A percentile compares a stretch with the other conserved stretches of the same genome.
Evolutionary conservation across 176 grass and related monocot genomes (phyloP).

Genomic region (Musa schizocarpa): DNA sequence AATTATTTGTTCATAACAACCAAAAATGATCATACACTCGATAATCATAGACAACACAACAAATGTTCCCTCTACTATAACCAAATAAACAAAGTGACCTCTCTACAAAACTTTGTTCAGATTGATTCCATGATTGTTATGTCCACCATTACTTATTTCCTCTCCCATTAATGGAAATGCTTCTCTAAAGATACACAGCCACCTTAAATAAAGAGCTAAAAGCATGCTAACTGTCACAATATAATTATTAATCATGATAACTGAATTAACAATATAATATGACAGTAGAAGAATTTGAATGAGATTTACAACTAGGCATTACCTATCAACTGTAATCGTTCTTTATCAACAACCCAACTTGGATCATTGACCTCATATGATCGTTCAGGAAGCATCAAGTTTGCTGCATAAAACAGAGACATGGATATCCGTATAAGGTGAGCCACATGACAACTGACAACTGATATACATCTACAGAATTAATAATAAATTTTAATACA

Average conservation of each 20-base stretch:
- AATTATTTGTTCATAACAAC: no score
- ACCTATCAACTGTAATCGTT: slow-evolving; percentile 70
- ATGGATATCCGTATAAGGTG: not conserved
- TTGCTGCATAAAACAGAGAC: slow-evolving; percentile 11
- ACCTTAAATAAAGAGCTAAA: not conserved
- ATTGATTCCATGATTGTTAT: not conserved
- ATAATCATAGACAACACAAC: no score
- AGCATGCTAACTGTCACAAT: not conserved
- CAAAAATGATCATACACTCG: no score
- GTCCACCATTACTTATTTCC: not conserved
- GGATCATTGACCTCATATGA: slow-evolving; percentile 52
- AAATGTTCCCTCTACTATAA: not conserved
- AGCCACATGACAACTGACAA: not conserved
- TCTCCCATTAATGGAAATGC: not conserved
- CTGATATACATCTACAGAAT: not conserved
- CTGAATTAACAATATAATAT: not conserved
- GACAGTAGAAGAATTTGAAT: not conserved
- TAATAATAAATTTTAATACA: not conserved
- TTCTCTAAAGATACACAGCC: not conserved
- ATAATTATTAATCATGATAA: not conserved
- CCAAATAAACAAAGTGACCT: not conserved
- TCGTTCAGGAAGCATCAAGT: slow-evolving; percentile 15
- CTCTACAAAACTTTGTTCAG: not conserved
- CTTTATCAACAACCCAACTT: slow-evolving; percentile 68
- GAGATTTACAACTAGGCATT: slow-evolving; percentile 6